Conservation (phyloP, 352 stramenopile genomes). For the Phytophthora uliginosa region DNA sequence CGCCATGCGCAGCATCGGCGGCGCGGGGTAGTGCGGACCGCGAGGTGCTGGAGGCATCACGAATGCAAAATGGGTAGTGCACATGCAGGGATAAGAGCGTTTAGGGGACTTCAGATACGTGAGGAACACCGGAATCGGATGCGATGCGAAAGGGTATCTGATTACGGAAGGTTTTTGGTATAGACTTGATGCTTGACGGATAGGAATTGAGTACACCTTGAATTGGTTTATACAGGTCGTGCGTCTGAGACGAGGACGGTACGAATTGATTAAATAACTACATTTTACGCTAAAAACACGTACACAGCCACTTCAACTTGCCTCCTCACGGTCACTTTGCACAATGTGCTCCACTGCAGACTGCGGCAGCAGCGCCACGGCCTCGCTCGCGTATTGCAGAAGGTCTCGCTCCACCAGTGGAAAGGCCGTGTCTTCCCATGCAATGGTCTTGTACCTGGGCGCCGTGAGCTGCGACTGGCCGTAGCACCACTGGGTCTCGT, state of each 20-base stretch:
- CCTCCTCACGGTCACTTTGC: constrained; percentile 23
- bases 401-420: constrained; percentile 40
- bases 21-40: constrained; percentile 4
- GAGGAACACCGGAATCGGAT: constrained; percentile 10
- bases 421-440: constrained; percentile 46
- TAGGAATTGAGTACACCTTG: not conserved
- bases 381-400: constrained; percentile 45
- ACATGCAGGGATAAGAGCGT: constrained; percentile 7
- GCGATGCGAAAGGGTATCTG: constrained; percentile 2
- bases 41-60: constrained; percentile 7
- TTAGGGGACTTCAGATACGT: constrained; percentile 21
- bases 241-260: constrained; percentile 10
- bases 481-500: constrained; percentile 53
- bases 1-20: constrained; percentile 5
- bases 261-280: constrained; percentile 26
- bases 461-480: constrained; percentile 36
- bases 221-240: constrained; percentile 1
- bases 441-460: constrained; percentile 40
- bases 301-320: constrained; percentile 27
- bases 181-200: not conserved
- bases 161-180: not conserved
- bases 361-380: constrained; percentile 28
- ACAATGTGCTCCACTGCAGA: constrained; percentile 23
- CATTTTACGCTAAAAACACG: constrained; percentile 23
- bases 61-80: constrained; percentile 1